Evolutionary conservation across 2,329 filamentous ascomycete species (phyloP).

Genomic region (Paraconiothyrium sp.): DNA sequence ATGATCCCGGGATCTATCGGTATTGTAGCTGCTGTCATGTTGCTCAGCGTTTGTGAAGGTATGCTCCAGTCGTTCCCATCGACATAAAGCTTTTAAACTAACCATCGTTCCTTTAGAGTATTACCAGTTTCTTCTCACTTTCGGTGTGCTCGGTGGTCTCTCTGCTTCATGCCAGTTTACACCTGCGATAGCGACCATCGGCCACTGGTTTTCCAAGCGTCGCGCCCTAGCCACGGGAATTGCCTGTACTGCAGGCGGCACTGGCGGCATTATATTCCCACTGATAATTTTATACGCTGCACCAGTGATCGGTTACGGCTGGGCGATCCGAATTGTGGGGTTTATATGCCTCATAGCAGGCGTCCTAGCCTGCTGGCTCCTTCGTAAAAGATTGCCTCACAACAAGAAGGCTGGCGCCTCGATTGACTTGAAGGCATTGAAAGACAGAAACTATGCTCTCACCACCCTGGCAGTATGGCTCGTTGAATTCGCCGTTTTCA

Average conservation of each 20-base stretch:
- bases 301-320: constrained; percentile 66
- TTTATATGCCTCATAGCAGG: constrained; percentile 63
- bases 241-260: constrained; percentile 50
- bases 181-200: constrained; percentile 48
- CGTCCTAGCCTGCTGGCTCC: constrained; percentile 43
- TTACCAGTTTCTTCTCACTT: constrained; percentile 57
- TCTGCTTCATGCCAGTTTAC: constrained; percentile 52
- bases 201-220: constrained; percentile 54
- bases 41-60: constrained; percentile 40
- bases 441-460: constrained; percentile 33
- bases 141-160: constrained; percentile 55
- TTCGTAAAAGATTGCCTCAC: constrained; percentile 60
- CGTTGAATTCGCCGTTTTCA: constrained; percentile 70
- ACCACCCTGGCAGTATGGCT: constrained; percentile 39
- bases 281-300: constrained; percentile 63
- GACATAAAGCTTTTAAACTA: neutral
- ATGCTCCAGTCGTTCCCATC: neutral
- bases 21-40: constrained; percentile 40
- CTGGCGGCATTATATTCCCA: constrained; percentile 63
- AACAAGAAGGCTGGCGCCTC: constrained; percentile 42
- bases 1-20: constrained; percentile 44
- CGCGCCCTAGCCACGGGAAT: constrained; percentile 53
- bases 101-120: constrained; percentile 37
- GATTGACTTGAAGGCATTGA: constrained; percentile 46
- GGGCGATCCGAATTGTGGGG: constrained; percentile 69